Evolutionary conservation across 306 rosid genomes (phyloP).

Genomic region (Datisca glomerata): DNA sequence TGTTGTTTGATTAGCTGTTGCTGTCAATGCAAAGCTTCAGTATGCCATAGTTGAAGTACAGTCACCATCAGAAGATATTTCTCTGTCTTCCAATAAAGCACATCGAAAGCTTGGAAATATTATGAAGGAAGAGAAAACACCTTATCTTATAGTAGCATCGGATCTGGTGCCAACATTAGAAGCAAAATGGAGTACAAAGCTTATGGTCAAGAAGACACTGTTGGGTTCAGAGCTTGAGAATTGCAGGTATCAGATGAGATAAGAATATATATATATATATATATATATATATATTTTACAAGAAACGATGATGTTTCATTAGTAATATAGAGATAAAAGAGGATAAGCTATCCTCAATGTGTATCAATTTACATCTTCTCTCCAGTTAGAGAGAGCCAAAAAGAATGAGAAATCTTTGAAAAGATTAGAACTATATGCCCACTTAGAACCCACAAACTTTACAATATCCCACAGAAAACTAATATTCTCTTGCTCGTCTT

Average conservation of each 20-base stretch:
- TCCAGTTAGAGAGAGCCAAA: no score
- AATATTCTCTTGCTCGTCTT: no score
- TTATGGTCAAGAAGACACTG: slow-evolving; percentile 41
- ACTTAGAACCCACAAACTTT: no score
- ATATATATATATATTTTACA: no score
- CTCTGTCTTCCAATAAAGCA: slow-evolving; percentile 40
- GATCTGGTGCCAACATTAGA: slow-evolving; percentile 82
- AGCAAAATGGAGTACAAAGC: slow-evolving; percentile 83
- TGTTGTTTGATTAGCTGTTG: slow-evolving; percentile 60
- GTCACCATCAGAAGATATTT: slow-evolving; percentile 27
- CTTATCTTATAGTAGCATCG: slow-evolving; percentile 70
- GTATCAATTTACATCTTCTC: no score
- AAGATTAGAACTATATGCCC: no score
- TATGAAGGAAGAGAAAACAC: slow-evolving; percentile 62
- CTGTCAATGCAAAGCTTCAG: slow-evolving; percentile 81
- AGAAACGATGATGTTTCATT: no score
- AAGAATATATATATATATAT: slow-evolving; percentile 6
- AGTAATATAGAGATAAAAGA: no score
- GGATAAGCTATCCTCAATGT: no score
- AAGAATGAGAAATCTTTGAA: no score
- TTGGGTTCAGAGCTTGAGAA: slow-evolving; percentile 85
- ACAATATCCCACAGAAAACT: no score
- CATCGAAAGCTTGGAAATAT: slow-evolving; percentile 52
- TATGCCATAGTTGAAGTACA: slow-evolving; percentile 82
- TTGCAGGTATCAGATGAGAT: slow-evolving; percentile 45